Base-by-base conservation (phyloP, 169 alveolate species). In the Plasmodium relictum region DNA sequence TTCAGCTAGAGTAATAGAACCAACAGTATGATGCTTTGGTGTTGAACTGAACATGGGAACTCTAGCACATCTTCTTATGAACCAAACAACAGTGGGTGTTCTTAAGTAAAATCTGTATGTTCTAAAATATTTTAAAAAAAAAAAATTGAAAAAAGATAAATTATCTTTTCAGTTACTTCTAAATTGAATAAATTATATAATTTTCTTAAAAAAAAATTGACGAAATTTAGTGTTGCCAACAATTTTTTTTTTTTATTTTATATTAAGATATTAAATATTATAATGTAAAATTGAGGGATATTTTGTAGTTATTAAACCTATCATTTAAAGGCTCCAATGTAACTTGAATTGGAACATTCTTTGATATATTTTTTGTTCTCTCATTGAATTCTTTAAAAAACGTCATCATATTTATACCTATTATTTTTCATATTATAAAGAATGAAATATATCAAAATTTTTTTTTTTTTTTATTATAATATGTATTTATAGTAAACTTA, bases 351-450 rank as follows among this genome's bases (percentile, higher is more conserved):
- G 98, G 98, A 10, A 96, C 96, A 66, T 95, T 96, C 26, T 97
- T 94, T 39, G 97, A 83, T 37, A 94, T 91, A 26, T 88, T 71
- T 37, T 88, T 61, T 12, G 98, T 96, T 56, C 98, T 70, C 24
- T 96, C 98, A 76, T 96, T 96, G 59, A 96, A 96, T 80, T 96
- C 96, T 86, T 96, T 96, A 91, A 98, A 96, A 88, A 96, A 96
- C 50, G 94, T 94, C 95, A 93, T 94, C 98, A 96, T 96, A 93
- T 96, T 96, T 41, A 93, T 93, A 6, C 89, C 89, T 78, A 59
- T 10, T 0, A 48, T 9, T 48, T 48, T 48, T 14, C 58, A 48
- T 14, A 14, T 48, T 9, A 48, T 10, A 10, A 9, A 48, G 1
- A 48, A 2, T 9, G 58, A 48, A 2, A 48, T 48, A 31, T 31